These are phyloP conservation scores for Gnomoniopsis smithogilvyi DNA, from an alignment of 2,329 filamentous ascomycete species.

Conservation along the genomic window DNA sequence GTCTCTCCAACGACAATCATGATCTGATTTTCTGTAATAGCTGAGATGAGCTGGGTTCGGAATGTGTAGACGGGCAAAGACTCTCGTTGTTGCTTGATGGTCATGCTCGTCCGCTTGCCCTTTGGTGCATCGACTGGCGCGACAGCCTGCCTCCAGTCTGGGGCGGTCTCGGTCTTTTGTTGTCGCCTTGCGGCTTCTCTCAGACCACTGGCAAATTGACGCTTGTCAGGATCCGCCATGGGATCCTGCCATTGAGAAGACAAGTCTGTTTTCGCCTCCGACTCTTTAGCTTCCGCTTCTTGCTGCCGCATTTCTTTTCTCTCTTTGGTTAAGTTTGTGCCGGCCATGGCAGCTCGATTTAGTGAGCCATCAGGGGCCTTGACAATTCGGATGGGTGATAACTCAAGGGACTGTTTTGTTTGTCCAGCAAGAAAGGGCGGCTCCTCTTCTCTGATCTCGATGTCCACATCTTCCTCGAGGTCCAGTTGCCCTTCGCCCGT, in stretches of 20 bases:
- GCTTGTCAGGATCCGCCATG: conserved; percentile 81
- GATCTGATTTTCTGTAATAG: conserved; percentile 82
- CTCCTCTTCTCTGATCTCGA: conserved; percentile 94
- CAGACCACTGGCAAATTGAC: conserved; percentile 86
- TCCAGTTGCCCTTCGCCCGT: conserved; percentile 85
- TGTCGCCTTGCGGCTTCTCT: conserved; percentile 61
- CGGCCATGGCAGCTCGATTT: conserved; percentile 93
- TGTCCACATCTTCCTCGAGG: conserved; percentile 94
- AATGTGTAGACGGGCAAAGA: conserved; percentile 87
- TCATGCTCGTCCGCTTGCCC: conserved; percentile 84
- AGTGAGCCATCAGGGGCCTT: conserved; percentile 98
- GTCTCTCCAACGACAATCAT: conserved; percentile 97
- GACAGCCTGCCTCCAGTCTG: conserved; percentile 89
- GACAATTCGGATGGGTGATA: conserved; percentile 93
- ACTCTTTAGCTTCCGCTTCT: conserved; percentile 75
- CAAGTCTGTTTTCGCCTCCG: conserved; percentile 78
- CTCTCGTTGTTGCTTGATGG: conserved; percentile 93
- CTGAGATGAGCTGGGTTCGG: conserved; percentile 80
- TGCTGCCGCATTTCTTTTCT: conserved; percentile 84
- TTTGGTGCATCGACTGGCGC: conserved; percentile 76
- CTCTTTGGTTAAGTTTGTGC: conserved; percentile 84
- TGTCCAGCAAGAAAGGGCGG: conserved; percentile 94
- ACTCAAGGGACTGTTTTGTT: conserved; percentile 90
- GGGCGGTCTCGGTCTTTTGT: conserved; percentile 65
- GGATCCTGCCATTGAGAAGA: conserved; percentile 95